Base-by-base conservation (phyloP, 306 rosid species). In the Oxytropis ochrocephala region DNA sequence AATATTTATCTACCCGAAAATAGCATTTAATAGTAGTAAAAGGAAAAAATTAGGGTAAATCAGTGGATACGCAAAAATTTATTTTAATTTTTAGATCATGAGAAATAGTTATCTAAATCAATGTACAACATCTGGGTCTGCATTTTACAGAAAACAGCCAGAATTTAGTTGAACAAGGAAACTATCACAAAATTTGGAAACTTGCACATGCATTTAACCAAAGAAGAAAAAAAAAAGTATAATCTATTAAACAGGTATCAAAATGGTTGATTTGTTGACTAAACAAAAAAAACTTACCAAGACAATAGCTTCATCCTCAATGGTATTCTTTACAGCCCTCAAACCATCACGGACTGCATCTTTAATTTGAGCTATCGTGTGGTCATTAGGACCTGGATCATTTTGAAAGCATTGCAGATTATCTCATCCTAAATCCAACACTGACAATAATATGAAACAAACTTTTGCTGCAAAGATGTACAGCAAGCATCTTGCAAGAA, bases 331-430 rank as follows among this genome's bases (percentile, higher is more conserved):
- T 16, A 91, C 99, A 0, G 99, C 92, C 75, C 99, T 90, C 80
- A 94, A 76, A 46, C 97, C 99, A 81, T 94, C 99, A 59, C 99
- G 96, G 13, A 94, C 91, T 5, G 99, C 99, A 80, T 94, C 99
- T 84, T 94, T 94, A 77, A 94, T 94, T 79, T 94, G 99, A 32
- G 99, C 97, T 61, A 94, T 94, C 4, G 97, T 94, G 75, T 94
- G 99, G 80, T 94, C 97, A 74, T 94, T 94, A 38, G 99, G 99
- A 75, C 99, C 99, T 94, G 86, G 75, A 72, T 56, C 63, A 82
- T 50, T 12, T 77, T 10, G 52, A 73, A 10, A 67, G 19, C 53
- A 75, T 58, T 13, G 36, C 80, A 57, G 46, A 81, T 71, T 33
- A 70, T 39, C 65, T 44, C 52, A 59, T 51, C 39, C 36, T 21